phyloP scores from a whole-genome alignment of 1,284 basidiomycete genomes.

The Sanguinoderma infundibulare region DNA sequence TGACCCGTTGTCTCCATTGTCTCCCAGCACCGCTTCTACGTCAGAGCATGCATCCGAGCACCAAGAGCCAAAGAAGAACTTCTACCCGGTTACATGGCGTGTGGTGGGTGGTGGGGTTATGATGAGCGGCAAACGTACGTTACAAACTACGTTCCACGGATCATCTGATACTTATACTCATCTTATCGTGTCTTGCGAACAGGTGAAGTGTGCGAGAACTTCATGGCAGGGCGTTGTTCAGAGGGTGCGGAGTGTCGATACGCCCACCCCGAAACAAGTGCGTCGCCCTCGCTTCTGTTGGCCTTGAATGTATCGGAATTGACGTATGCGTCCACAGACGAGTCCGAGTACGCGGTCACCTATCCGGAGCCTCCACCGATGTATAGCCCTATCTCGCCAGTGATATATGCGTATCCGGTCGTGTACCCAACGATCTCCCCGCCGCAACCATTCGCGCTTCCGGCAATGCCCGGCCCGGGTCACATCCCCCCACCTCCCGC shows the following conservation, averaged over 20 bases:
- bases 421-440: conserved; percentile 21
- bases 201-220: conserved; percentile 45
- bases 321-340: conserved; percentile 3
- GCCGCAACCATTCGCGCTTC: conserved; percentile 14
- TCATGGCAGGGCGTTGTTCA: conserved; percentile 39
- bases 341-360: conserved; percentile 9
- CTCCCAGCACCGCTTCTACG: conserved; percentile 14
- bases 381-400: conserved; percentile 16
- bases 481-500: neutral
- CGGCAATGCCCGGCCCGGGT: conserved; percentile 7
- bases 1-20: conserved; percentile 7
- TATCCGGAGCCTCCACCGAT: conserved; percentile 14
- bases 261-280: conserved; percentile 40
- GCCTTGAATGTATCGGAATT: neutral
- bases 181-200: neutral
- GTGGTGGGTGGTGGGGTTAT: conserved; percentile 54
- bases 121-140: conserved; percentile 49
- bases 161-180: neutral
- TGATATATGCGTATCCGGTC: conserved; percentile 17
- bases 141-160: neutral
- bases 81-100: conserved; percentile 51
- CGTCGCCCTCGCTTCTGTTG: neutral
- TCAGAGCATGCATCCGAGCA: conserved; percentile 20
- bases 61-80: conserved; percentile 34
- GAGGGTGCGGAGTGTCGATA: conserved; percentile 44